Base-by-base conservation (phyloP, 2,329 filamentous ascomycete species). In the Mollisia scopiformis region DNA sequence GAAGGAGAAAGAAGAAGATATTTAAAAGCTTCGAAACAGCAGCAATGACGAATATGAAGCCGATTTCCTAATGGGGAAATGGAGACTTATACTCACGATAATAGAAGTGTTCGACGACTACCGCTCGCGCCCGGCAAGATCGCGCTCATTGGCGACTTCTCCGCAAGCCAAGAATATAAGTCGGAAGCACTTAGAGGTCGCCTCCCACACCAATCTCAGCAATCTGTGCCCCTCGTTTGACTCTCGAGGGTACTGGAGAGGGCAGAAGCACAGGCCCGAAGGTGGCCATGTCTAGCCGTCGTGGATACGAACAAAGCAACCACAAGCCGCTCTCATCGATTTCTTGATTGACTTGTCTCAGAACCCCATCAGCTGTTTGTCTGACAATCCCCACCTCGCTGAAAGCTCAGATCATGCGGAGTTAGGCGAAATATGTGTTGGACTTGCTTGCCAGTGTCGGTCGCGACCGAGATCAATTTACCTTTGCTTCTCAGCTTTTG, bases 21-120 rank as follows among this genome's bases (percentile, higher is more conserved):
- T 52, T 57, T 58, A 51, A 31, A 55, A 25, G 30, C 49, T 16
- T 58, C 46, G 14, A 31, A 30, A 54, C 11, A 25, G 28, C 23
- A 49, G 19, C 30, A 47, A 62, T 61, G 59, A 61, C 61, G 59
- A 64, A 31, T 41, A 33, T 47, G 59, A 64, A 59, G 59, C 33
- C 51, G 41, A 52, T 61, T 64, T 58, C 67, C 66, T 8, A 65
- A 67, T 57, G 62, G 61, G 62, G 64, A 23, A 68, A 63, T 46
- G 60, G 55, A 63, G 57, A 39, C 37, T 64, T 43, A 28, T 19
- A 35, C n/a, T 53, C 21, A 64, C 62, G 62, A 66, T 65, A 68
- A 66, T 62, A 31, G 53, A 35, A 50, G 52, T 28, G n/a, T 27
- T 63, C 30, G 43, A 21, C 52, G 51, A 49, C 13, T 28, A 49